phyloP scores from a whole-genome alignment of 163 green algal genomes.

The Chlamydomonas reinhardtii region DNA sequence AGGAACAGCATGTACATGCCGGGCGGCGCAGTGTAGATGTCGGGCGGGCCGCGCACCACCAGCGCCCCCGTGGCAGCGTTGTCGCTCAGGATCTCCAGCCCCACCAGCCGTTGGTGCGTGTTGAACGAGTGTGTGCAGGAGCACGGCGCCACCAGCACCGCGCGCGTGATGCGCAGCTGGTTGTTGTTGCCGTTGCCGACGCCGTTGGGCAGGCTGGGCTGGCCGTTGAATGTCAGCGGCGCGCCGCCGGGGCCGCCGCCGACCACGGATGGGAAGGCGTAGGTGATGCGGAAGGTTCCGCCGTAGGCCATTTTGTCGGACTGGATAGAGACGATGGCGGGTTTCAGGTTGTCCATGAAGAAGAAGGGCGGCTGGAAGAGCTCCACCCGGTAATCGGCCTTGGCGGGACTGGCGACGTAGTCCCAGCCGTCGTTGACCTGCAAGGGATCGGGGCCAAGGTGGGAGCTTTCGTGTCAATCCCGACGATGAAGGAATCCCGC shows the following conservation, averaged over 20 bases:
- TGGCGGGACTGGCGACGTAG: not conserved
- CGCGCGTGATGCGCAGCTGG: not conserved
- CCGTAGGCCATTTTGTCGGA: constrained; percentile 12
- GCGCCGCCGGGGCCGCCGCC: constrained; percentile 8
- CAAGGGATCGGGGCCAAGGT: too few species aligned
- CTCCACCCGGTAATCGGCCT: constrained; percentile 45
- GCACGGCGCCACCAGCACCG: constrained; percentile 48
- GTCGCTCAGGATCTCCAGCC: constrained; percentile 5
- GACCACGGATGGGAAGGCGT: constrained; percentile 8
- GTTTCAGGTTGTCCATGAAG: constrained; percentile 6
- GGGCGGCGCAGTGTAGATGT: constrained; percentile 19
- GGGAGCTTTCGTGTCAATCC: too few species aligned
- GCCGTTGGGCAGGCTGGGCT: not conserved
- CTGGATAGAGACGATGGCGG: not conserved
- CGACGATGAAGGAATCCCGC: too few species aligned
- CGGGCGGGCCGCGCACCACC: constrained; percentile 3
- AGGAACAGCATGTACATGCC: constrained; percentile 56
- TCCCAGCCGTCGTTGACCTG: not conserved
- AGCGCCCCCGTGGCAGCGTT: not conserved
- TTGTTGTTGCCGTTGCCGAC: constrained; percentile 15
- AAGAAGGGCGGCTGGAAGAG: constrained; percentile 48
- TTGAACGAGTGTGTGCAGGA: constrained; percentile 51
- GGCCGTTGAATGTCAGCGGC: not conserved
- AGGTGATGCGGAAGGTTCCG: not conserved
- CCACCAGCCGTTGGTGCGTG: constrained; percentile 50